Evolutionary conservation across 495 filamentous ascomycete genomes (phyloP), one percentile per base, ranked within the genome.

Genomic region (Terfezia boudieri): DNA sequence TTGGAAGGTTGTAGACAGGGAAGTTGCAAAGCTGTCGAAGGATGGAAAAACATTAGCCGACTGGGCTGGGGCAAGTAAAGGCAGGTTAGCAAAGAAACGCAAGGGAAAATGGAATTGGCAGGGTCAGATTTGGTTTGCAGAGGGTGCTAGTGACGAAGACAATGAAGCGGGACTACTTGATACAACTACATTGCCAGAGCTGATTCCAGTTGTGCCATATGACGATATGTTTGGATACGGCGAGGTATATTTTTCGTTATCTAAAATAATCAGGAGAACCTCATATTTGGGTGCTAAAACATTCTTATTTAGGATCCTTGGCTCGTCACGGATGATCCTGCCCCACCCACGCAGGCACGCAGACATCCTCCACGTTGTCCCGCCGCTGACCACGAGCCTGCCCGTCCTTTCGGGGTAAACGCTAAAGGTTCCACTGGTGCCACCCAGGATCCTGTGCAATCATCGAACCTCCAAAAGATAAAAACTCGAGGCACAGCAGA

Each of bases 91-190:
- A 37, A 52, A 35, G 36, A 51, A 38, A 51, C 48, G 26, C 23
- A 52, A 57, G 20, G 37, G 53, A 8, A 56, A 14, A 36, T 57
- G 53, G 56, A 23, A 57, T 37, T 58, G 56, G 53, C 53, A 51
- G 35, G 54, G 53, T 12, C 54, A 46, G 36, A 46, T 56, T 12
- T 57, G 43, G 43, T 37, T 57, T 36, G 48, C 54, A 14, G 54
- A 56, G 17, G 46, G 26, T 12, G 54, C 17, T 9, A 23, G 16
- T 2, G 48, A 23, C 36, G 52, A 50, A 37, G 46, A 51, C 9
- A 37, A 41, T 16, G 49, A 51, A 50, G 7, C 7, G 26, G 26
- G 26, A 32, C 26, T 32, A 32, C 26, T 32, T 32, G 26, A 32
- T 32, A 32, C 26, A 32, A 32, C 26, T 32, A 1, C 26, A 32